Conservation (phyloP, 257 asterid species). For the Solanum lycopersicoides region DNA sequence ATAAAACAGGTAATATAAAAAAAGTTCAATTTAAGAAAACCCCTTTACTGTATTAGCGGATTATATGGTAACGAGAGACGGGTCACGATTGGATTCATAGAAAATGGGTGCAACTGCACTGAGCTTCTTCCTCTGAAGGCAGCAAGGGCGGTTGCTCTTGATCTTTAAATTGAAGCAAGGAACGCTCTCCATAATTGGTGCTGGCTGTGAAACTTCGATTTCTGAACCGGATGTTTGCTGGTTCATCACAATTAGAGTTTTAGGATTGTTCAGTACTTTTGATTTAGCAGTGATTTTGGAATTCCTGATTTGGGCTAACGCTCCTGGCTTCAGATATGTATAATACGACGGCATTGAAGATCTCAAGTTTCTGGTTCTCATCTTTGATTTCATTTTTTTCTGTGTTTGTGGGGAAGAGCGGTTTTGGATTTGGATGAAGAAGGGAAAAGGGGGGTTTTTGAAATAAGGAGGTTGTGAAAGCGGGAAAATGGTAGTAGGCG, state of each 20-base stretch:
- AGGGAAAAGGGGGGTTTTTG: neutral
- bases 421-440: neutral
- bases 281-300: slow-evolving; percentile 50
- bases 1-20: neutral
- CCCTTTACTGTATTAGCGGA: neutral
- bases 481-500: neutral
- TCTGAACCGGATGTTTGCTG: slow-evolving; percentile 18
- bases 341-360: slow-evolving; percentile 7
- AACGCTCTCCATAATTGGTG: slow-evolving; percentile 20
- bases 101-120: slow-evolving; percentile 38
- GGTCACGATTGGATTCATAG: slow-evolving; percentile 15
- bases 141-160: slow-evolving; percentile 23
- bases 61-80: neutral
- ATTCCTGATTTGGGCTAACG: slow-evolving; percentile 46
- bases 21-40: neutral
- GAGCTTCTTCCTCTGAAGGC: slow-evolving; percentile 41
- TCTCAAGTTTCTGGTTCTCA: neutral
- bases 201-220: slow-evolving; percentile 9
- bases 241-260: slow-evolving; percentile 22
- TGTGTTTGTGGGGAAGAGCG: neutral
- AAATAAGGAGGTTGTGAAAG: neutral
- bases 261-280: slow-evolving; percentile 18
- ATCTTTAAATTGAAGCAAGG: slow-evolving; percentile 41
- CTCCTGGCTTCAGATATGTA: slow-evolving; percentile 59
- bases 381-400: neutral